phyloP scores from a whole-genome alignment of 192 early-diverging fungal species.

The Thamnidium elegans region DNA sequence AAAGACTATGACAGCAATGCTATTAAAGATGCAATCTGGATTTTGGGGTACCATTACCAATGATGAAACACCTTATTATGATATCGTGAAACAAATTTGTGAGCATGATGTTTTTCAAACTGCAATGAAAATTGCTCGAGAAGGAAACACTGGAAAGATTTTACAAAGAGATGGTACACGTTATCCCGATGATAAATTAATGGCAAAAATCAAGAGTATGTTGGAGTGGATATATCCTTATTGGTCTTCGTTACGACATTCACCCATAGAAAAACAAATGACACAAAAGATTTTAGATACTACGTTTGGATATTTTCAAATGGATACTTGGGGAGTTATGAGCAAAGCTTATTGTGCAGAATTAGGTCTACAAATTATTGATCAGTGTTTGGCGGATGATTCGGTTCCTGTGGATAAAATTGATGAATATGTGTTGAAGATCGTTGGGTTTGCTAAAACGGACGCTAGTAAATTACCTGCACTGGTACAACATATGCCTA shows the following conservation, averaged over 20 bases:
- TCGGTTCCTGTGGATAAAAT: constrained; percentile 14
- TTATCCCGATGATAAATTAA: constrained; percentile 23
- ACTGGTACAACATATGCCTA: constrained; percentile 1
- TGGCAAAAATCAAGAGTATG: constrained; percentile 21
- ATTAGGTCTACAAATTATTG: constrained; percentile 24
- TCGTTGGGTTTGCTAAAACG: constrained; percentile 1
- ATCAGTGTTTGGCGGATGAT: constrained; percentile 10
- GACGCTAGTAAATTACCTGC: not conserved
- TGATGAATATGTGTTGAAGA: constrained; percentile 23
- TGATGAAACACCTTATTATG: not conserved
- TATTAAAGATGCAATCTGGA: constrained; percentile 13
- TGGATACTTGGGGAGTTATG: constrained; percentile 11
- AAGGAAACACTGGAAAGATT: constrained; percentile 18
- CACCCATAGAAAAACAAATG: constrained; percentile 5
- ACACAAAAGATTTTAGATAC: constrained; percentile 25
- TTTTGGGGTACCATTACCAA: constrained; percentile 13
- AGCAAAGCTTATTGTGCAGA: constrained; percentile 17
- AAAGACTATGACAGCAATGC: constrained; percentile 15
- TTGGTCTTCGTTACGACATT: constrained; percentile 15
- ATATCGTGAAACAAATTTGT: constrained; percentile 19
- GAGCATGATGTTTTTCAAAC: constrained; percentile 17
- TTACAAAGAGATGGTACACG: constrained; percentile 22
- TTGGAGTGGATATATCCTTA: constrained; percentile 27
- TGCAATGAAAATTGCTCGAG: constrained; percentile 23
- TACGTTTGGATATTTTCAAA: constrained; percentile 32